phyloP scores from a whole-genome alignment of 208 protist species.

The Porcisia deanei region DNA sequence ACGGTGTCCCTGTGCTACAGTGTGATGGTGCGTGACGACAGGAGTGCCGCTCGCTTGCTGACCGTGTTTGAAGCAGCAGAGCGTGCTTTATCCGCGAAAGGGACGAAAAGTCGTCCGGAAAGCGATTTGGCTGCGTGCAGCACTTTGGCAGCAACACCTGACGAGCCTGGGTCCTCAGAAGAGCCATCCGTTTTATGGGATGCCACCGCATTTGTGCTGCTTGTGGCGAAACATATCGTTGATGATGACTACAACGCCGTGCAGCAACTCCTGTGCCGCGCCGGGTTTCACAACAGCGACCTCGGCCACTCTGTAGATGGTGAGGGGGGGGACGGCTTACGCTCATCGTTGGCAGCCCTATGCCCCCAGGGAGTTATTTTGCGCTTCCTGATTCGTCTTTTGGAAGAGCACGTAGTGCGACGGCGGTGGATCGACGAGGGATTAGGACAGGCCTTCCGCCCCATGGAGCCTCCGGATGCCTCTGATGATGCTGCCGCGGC shows the following conservation, averaged over 20 bases:
- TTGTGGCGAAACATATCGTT: slow-evolving; percentile 1
- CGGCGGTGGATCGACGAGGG: slow-evolving; percentile 29
- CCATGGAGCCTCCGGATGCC: slow-evolving; percentile 10
- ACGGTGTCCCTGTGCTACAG: slow-evolving; percentile 27
- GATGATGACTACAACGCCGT: slow-evolving; percentile 21
- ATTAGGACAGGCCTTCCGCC: slow-evolving; percentile 30
- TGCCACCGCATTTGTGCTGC: slow-evolving; percentile 5
- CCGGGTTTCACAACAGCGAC: background rate
- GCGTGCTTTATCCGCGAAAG: background rate
- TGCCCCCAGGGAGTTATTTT: slow-evolving; percentile 14
- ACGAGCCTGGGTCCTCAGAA: background rate
- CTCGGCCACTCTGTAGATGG: background rate
- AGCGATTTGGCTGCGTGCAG: too few species aligned
- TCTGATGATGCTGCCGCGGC: background rate
- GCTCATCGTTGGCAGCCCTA: background rate
- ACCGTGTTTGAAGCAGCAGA: slow-evolving; percentile 1
- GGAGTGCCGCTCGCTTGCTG: slow-evolving; percentile 6
- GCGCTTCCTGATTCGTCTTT: slow-evolving; percentile 24
- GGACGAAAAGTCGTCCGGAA: too few species aligned
- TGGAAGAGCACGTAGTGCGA: slow-evolving; percentile 32
- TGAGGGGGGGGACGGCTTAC: background rate
- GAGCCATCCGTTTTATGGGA: background rate
- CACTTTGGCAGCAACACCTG: background rate
- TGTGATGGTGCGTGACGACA: slow-evolving; percentile 10
- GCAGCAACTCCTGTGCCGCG: slow-evolving; percentile 1